Conservation (phyloP, 768 basidiomycete genomes). For the Lactifluus volemus region DNA sequence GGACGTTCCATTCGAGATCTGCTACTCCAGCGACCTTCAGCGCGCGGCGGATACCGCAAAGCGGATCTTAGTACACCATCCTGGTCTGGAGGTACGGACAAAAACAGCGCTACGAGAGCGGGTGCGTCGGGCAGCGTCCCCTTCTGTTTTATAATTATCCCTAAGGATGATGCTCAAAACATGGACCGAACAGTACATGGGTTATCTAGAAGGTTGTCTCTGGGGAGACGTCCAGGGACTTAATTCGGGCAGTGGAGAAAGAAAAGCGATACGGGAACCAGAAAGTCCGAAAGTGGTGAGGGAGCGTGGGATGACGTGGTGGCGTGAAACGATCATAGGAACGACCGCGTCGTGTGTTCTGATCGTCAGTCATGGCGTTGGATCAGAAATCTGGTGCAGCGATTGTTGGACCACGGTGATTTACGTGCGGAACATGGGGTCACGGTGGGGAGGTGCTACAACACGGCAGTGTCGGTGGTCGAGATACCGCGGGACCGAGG, state of each 20-base stretch:
- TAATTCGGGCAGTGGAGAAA: not conserved
- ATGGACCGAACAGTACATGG: constrained; percentile 40
- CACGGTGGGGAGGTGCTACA: constrained; percentile 33
- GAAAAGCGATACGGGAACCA: constrained; percentile 17
- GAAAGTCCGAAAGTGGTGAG: constrained; percentile 6
- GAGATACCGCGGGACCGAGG: constrained; percentile 36
- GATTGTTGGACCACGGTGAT: constrained; percentile 35
- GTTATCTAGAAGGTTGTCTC: constrained; percentile 46
- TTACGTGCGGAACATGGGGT: constrained; percentile 30
- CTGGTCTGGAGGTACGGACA: constrained; percentile 34
- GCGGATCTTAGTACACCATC: constrained; percentile 48
- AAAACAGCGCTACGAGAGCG: constrained; percentile 53
- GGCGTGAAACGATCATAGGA: constrained; percentile 38
- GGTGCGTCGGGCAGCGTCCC: constrained; percentile 32
- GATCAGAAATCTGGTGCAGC: constrained; percentile 45
- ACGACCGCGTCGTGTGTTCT: constrained; percentile 30
- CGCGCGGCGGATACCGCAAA: constrained; percentile 70
- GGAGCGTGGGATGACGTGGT: constrained; percentile 53
- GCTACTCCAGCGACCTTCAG: constrained; percentile 63
- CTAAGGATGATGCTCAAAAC: not conserved
- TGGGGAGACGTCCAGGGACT: not conserved
- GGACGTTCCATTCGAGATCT: constrained; percentile 45
- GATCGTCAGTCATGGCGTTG: constrained; percentile 61
- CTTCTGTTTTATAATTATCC: not conserved
- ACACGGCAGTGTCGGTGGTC: constrained; percentile 50